phyloP scores from a whole-genome alignment of 495 filamentous ascomycete genomes.

The Aspergillus mulundensis region DNA sequence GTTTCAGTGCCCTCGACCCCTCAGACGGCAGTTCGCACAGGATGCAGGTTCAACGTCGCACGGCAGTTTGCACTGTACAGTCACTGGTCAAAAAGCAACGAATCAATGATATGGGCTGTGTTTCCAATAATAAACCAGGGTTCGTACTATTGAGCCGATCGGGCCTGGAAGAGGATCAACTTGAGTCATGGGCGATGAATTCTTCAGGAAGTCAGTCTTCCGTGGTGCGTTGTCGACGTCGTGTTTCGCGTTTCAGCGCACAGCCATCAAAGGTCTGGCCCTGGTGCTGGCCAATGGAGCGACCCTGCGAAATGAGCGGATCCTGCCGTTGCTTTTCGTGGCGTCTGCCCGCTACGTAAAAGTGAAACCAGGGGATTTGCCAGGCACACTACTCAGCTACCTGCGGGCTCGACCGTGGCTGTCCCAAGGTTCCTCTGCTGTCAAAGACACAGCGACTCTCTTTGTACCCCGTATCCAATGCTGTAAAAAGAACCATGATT shows the following conservation, averaged over 20 bases:
- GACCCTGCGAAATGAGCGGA: not conserved
- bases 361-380: constrained; percentile 10
- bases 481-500: not conserved
- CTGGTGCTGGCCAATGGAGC: not conserved
- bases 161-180: not conserved
- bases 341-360: constrained; percentile 6
- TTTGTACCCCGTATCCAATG: not conserved
- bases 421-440: constrained; percentile 1
- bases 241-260: not conserved
- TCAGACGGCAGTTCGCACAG: not conserved
- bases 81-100: not conserved
- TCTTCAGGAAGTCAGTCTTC: not conserved
- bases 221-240: not conserved
- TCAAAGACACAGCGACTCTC: not conserved
- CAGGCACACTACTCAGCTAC: too few species aligned
- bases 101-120: not conserved
- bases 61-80: not conserved
- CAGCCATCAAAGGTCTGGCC: not conserved
- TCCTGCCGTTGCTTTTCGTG: constrained; percentile 12
- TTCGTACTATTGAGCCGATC: not conserved
- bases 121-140: not conserved
- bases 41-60: not conserved
- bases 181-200: not conserved
- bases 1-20: not conserved
- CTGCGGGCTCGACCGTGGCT: not conserved